Conservation (phyloP, 2,329 filamentous ascomycete species). For the Podosphaera fusca region DNA sequence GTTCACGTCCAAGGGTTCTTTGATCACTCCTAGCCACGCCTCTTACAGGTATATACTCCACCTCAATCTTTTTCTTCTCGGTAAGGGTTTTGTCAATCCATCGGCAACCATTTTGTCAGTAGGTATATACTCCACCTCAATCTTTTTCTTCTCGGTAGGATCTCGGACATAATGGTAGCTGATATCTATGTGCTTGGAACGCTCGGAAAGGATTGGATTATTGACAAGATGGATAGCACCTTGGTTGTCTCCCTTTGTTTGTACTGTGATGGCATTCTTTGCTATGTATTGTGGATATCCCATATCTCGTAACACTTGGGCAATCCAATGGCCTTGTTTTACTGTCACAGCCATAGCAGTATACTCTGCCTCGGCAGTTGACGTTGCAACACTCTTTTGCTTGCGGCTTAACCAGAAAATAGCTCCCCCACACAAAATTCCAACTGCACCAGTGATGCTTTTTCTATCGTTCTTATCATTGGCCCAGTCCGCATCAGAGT, state of each 20-base stretch:
- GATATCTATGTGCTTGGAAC: neutral
- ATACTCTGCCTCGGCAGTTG: neutral
- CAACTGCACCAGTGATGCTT: too few relatives aligned
- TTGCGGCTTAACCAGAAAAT: neutral
- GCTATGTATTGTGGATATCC: neutral
- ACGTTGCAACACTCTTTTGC: neutral
- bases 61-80: too few relatives aligned
- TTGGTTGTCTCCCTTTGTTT: too few relatives aligned
- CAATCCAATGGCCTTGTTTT: neutral
- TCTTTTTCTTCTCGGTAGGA: neutral
- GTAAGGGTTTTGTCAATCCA: neutral
- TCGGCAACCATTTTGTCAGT: neutral
- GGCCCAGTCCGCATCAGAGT: too few relatives aligned
- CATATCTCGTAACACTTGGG: neutral
- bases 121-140: neutral
- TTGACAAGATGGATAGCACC: too few relatives aligned
- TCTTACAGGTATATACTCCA: too few relatives aligned
- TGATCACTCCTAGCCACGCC: too few relatives aligned
- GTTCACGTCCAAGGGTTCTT: too few relatives aligned
- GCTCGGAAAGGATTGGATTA: too few relatives aligned
- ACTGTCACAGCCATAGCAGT: neutral
- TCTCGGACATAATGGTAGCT: neutral
- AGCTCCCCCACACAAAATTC: neutral
- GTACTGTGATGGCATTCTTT: too few relatives aligned
- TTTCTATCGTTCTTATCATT: too few relatives aligned